phyloP scores from a whole-genome alignment of 2,329 filamentous ascomycete species.

The Leptographium galeiforme region DNA sequence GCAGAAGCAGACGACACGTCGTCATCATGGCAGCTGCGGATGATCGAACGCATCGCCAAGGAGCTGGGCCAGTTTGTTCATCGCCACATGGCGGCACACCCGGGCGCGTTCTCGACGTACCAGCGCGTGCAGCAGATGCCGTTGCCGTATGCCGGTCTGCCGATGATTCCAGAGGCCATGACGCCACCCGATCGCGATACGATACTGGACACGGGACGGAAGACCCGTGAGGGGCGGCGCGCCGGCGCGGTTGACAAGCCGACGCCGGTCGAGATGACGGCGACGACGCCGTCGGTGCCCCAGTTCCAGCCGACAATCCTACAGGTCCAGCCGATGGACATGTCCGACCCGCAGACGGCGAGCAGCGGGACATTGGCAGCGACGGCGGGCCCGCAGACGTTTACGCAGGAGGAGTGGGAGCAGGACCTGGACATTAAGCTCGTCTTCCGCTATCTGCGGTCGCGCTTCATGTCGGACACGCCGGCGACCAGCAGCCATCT shows the following conservation, averaged over 20 bases:
- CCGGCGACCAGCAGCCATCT: constrained; percentile 7
- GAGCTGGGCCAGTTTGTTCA: constrained; percentile 78
- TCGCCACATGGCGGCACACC: constrained; percentile 65
- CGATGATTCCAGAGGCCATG: constrained; percentile 44
- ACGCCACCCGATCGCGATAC: constrained; percentile 12
- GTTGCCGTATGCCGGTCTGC: constrained; percentile 67
- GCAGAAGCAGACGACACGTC: constrained; percentile 20
- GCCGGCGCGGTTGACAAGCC: background rate
- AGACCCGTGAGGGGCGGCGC: background rate
- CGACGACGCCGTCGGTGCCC: constrained; percentile 23
- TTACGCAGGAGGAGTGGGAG: constrained; percentile 80
- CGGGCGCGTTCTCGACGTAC: constrained; percentile 80
- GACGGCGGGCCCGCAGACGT: constrained; percentile 15
- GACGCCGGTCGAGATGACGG: constrained; percentile 1
- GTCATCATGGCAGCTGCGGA: constrained; percentile 53
- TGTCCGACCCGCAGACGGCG: constrained; percentile 17
- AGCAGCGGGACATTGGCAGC: background rate
- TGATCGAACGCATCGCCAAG: constrained; percentile 72
- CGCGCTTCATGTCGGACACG: constrained; percentile 50
- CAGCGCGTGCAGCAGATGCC: constrained; percentile 48
- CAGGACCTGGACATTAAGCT: constrained; percentile 80
- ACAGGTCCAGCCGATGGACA: constrained; percentile 23
- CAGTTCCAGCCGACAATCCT: constrained; percentile 37
- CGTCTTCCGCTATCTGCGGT: constrained; percentile 77
- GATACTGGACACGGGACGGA: constrained; percentile 2